Base-by-base conservation (phyloP, 2,329 filamentous ascomycete species). In the Colletotrichum tropicale region DNA sequence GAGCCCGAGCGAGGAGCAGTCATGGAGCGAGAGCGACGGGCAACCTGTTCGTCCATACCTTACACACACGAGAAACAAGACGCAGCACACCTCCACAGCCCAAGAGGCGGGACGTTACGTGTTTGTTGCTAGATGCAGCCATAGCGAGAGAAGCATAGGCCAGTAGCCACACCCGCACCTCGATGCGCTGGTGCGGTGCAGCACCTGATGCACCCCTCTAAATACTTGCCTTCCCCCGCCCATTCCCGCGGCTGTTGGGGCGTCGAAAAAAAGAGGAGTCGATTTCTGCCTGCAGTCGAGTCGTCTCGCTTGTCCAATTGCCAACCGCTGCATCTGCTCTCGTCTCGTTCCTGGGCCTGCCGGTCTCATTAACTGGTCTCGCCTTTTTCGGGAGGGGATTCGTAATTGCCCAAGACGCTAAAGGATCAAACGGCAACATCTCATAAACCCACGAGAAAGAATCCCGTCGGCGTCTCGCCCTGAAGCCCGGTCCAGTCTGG, bases 341-440 rank as follows among this genome's bases (percentile, higher is more conserved):
- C 56, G 64, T 75, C 73, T 67, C 70, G 73, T 75, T 68, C 73
- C 73, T 75, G 26, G 70, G 69, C 43, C 66, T 52, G 70, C 43
- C 58, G 43, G 69, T 75, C 73, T 75, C 73, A 68, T 72, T 68
- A 67, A 66, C 69, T 75, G 64, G 64, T 55, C 56, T 68, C 64
- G 43, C 64, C 70, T 65, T 21, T 66, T 70, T 70, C 26, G 74
- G 61, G 76, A 67, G 67, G 65, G 76, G 67, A 77, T 69, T 77
- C 76, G 76, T 77, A 74, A 77, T 75, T 71, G 71, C 65, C 76
- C 76, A 77, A 77, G 76, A 77, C 76, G 75, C 76, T 77, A 77
- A 77, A 74, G 75, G 76, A 76, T 70, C 43, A 24, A 71, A 74
- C 76, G 76, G 76, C 76, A 77, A 64, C 62, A n/a, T 55, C 62